Evolutionary conservation across 208 protist genomes (phyloP).

Genomic region (Leishmania mexicana): DNA sequence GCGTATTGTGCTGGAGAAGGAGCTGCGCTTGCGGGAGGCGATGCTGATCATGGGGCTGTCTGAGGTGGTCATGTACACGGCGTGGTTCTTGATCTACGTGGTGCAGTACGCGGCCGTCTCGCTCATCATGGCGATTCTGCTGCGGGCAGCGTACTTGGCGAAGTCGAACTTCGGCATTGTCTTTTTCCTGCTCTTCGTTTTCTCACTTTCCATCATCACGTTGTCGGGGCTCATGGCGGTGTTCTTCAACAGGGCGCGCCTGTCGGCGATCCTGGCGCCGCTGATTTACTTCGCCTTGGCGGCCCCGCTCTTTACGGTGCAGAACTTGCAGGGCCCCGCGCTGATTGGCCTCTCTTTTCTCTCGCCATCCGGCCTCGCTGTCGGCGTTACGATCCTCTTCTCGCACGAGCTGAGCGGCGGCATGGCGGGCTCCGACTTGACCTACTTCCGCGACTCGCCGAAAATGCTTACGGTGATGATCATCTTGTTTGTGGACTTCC

Average conservation of each 20-base stretch:
- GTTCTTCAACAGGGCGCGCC: constrained; percentile 70
- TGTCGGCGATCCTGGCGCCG: constrained; percentile 58
- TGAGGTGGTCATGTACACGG: constrained; percentile 59
- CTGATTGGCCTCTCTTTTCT: constrained; percentile 46
- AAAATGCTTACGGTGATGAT: constrained; percentile 41
- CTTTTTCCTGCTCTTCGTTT: constrained; percentile 72
- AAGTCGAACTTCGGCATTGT: constrained; percentile 50
- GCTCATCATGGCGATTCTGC: constrained; percentile 58
- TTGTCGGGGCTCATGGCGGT: constrained; percentile 59
- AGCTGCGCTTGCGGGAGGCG: constrained; percentile 68
- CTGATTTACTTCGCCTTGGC: constrained; percentile 68
- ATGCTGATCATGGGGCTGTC: constrained; percentile 84
- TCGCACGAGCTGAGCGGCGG: constrained; percentile 45
- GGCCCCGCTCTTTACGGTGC: constrained; percentile 59
- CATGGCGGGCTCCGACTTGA: constrained; percentile 29
- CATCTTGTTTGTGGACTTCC: constrained; percentile 45
- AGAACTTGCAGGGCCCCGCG: constrained; percentile 28
- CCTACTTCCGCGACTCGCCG: constrained; percentile 43
- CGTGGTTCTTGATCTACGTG: constrained; percentile 64
- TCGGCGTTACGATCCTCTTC: constrained; percentile 51
- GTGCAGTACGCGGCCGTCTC: constrained; percentile 54
- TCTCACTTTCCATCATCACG: constrained; percentile 49
- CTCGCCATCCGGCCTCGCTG: constrained; percentile 58
- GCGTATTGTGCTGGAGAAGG: constrained; percentile 73
- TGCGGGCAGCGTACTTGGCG: constrained; percentile 55